These are phyloP conservation scores for Cladophialophora exuberans DNA, from an alignment of 2,329 filamentous ascomycete species.

Conservation along the genomic window DNA sequence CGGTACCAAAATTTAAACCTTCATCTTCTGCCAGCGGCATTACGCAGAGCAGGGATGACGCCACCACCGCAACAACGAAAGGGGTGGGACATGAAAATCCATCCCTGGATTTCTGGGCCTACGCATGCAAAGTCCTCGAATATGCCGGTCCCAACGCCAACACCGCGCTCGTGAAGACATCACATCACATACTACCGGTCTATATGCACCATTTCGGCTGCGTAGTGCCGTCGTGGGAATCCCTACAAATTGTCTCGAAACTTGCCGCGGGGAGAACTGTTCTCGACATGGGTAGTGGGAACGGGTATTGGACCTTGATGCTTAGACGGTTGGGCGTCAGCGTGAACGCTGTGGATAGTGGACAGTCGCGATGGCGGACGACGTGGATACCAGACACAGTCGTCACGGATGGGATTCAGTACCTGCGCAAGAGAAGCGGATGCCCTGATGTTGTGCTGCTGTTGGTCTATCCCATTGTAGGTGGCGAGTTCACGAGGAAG, in stretches of 20 bases:
- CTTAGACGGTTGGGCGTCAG: conserved; percentile 61
- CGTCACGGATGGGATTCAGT: conserved; percentile 63
- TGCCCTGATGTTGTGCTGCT: conserved; percentile 64
- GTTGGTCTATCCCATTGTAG: conserved; percentile 74
- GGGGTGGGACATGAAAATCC: conserved; percentile 63
- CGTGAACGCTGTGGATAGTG: conserved; percentile 67
- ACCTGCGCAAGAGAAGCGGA: conserved; percentile 54
- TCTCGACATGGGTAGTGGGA: conserved; percentile 70
- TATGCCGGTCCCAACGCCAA: conserved; percentile 63
- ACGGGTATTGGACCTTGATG: conserved; percentile 77
- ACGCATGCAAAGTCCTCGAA: conserved; percentile 65
- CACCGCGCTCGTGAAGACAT: conserved; percentile 57
- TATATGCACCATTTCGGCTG: conserved; percentile 82
- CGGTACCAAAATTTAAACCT: conserved; percentile 46
- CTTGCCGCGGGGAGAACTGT: conserved; percentile 56
- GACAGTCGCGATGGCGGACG: conserved; percentile 68
- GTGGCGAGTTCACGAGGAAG: conserved; percentile 65
- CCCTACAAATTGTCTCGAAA: conserved; percentile 62
- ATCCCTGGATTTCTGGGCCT: conserved; percentile 69
- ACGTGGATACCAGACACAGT: conserved; percentile 71
- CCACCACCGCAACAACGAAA: conserved; percentile 47
- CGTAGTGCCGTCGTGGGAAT: conserved; percentile 69
- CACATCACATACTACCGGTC: conserved; percentile 71
- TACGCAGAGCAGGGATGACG: neutral
- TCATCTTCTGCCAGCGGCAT: conserved; percentile 31